Evolutionary conservation across 345 rosid species (phyloP), one percentile per base, ranked within the genome.

Genomic region (Dipteronia dyeriana): DNA sequence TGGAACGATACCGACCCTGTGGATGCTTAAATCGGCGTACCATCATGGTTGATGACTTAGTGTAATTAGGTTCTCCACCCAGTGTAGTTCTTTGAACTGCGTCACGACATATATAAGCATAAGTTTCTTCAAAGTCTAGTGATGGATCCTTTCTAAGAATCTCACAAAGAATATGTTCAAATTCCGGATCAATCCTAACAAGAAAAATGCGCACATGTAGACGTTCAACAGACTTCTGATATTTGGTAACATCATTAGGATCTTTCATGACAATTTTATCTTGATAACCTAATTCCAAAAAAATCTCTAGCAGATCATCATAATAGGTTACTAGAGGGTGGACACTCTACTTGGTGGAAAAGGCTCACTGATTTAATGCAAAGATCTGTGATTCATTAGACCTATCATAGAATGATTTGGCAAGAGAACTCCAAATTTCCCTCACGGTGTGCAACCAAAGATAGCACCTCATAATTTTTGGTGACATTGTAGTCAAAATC

Each of bases 401-500:
- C 2, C 57, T 63, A 68, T 74, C 57, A 26, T 66, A 61, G n/a
- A 74, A 74, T 14, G 53, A 78, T 47, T 75, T 75, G 19, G 78
- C 71, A 47, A 64, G 62, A 75, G 78, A 62, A 65, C 3, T 49
- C 64, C n/a, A 75, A 0, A 75, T 75, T 64, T 75, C 78, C 16
- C 31, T 62, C 4, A 51, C 19, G 7, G 31, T 73, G 5, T 1
- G 56, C 2, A 73, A 5, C 0, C 68, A 19, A 25, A 73, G 66
- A 38, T 73, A 41, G 1, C 9, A 0, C 2, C 8, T 41, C 45
- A 41, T 41, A 1, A 7, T 7, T 41, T 41, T 0, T 0, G 45
- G 1, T 41, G 45, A 7, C 45, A 41, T 41, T 41, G 10, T 1
- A 6, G 10, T 41, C 9, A 41, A 9, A 6, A 41, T 7, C 45